Conservation (phyloP, 2,329 filamentous ascomycete genomes). For the Colletotrichum karsti region DNA sequence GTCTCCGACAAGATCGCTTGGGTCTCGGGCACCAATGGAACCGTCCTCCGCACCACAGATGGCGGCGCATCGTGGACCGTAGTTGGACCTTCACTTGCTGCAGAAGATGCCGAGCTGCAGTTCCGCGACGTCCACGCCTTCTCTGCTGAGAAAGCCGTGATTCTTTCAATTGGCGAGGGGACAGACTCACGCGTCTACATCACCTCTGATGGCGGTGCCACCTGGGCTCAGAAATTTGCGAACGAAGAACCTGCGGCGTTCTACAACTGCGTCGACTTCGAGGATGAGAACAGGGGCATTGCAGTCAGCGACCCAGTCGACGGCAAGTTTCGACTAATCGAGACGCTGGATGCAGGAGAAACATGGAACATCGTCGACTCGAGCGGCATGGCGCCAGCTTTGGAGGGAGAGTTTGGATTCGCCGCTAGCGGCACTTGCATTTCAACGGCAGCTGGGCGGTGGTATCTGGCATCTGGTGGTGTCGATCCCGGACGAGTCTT, state of each 20-base stretch:
- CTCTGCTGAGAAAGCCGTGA: constrained; percentile 47
- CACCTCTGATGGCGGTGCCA: constrained; percentile 37
- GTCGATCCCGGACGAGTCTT: constrained; percentile 39
- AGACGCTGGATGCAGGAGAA: constrained; percentile 39
- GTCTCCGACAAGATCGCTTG: constrained; percentile 40
- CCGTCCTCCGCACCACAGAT: constrained; percentile 39
- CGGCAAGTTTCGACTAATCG: constrained; percentile 40
- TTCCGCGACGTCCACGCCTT: constrained; percentile 48
- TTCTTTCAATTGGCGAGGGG: constrained; percentile 45
- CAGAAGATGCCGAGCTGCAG: constrained; percentile 35
- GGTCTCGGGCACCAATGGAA: constrained; percentile 40
- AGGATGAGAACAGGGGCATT: constrained; percentile 33
- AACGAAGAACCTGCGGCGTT: constrained; percentile 40
- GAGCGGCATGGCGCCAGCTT: constrained; percentile 34
- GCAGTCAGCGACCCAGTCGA: constrained; percentile 43
- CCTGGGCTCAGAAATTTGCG: constrained; percentile 37
- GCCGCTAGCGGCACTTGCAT: constrained; percentile 44
- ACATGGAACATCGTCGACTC: constrained; percentile 37
- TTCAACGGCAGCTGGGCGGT: constrained; percentile 35
- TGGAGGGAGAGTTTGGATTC: constrained; percentile 40
- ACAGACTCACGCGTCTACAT: constrained; percentile 40
- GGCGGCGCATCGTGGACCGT: constrained; percentile 39
- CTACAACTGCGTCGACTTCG: constrained; percentile 44
- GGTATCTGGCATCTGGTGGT: constrained; percentile 39
- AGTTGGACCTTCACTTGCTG: constrained; percentile 36